Percentiles rank a stretch among this genome's conserved stretches.
phyloP scores from a whole-genome alignment of 306 rosid species.

The Rosa persica region DNA sequence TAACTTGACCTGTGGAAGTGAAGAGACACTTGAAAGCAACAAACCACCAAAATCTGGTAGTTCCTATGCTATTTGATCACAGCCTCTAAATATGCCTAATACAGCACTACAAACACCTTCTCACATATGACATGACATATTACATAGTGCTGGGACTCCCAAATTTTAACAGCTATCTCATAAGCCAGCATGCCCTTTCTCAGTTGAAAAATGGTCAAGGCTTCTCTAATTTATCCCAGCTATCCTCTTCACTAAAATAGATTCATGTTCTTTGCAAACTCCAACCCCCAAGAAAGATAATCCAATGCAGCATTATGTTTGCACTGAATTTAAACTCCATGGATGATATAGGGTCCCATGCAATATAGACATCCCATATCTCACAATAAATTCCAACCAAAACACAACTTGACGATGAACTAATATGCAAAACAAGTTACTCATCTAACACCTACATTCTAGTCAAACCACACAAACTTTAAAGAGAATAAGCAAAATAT shows the following conservation, averaged over 20 bases:
- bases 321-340: not conserved
- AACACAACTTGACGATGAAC: not conserved
- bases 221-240: not conserved
- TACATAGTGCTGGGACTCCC: not conserved
- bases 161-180: not conserved
- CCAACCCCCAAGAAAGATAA: not conserved
- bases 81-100: not conserved
- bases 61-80: not conserved
- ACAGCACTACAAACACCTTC: not conserved
- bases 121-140: not conserved
- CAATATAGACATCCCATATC: not conserved
- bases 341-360: not conserved
- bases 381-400: slow-evolving; percentile 3
- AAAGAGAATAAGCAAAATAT: not conserved
- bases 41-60: not conserved
- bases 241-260: not conserved
- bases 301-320: slow-evolving; percentile 3
- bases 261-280: not conserved
- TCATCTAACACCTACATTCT: not conserved
- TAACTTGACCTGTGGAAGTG: not conserved
- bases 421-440: not conserved
- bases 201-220: not conserved
- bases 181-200: slow-evolving; percentile 11
- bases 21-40: not conserved
- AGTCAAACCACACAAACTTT: not conserved